Base-by-base conservation (phyloP, 176 grass and related monocot genomes). In the Oropetium thomaeum region DNA sequence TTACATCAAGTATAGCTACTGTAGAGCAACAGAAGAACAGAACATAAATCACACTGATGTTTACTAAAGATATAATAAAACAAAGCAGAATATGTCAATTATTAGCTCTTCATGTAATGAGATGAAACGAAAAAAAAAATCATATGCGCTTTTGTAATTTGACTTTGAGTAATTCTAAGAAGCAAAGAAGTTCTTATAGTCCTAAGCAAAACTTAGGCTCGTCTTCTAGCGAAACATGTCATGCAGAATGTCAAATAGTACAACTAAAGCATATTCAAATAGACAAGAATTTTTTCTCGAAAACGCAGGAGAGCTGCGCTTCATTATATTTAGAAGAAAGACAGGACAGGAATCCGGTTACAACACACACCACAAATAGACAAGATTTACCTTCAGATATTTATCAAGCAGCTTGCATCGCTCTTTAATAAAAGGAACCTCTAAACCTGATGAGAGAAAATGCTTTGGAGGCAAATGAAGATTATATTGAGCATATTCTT, bases 371-470 rank as follows among this genome's bases (percentile, higher is more conserved):
- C n/a, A n/a, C 26, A 79, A 75, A 62, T 25, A 85, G 62, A 45
- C 68, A 77, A 74, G 43, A 79, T 32, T 79, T 28, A 99, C 96
- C 96, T 99, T 99, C 65, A 99, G 78, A 86, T 96, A 99, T 82
- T 86, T 70, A 48, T 92, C 92, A 71, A 99, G 96, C 87, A 99
- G 62, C 27, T 88, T 96, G 77, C 91, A 99, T 90, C 96, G 96
- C 86, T 99, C 96, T 83, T 62, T 82, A 58, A 99, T 87, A 88
- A 99, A 92, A 90, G 87, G 38, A 67, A 86, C 87, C 70, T 99
- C 96, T 81, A 99, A 79, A 52, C 96, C 96, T 61, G 96, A 99
- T 66, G 96, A 99, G 27, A 99, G 79, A 71, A 96, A 99, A 88
- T 99, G 96, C 58, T 99, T 99, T 22, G 92, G 96, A 58, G 96